Conservation (phyloP, 2,329 filamentous ascomycete genomes). For the Botrytis deweyae region DNA sequence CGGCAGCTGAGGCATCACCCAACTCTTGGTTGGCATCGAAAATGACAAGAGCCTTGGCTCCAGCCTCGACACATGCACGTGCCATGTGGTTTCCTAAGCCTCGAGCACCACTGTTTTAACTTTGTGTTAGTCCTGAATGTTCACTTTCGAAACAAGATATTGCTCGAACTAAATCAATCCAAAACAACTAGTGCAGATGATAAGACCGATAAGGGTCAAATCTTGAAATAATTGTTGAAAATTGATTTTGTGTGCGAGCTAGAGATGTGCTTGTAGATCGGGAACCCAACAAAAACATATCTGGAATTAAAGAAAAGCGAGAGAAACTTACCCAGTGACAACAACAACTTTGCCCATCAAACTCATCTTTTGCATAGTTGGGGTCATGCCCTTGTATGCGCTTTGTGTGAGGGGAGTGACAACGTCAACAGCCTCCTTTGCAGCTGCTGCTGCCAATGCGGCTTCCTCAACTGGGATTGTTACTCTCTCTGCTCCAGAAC, state of each 20-base stretch:
- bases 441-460: conserved; percentile 10
- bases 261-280: not conserved
- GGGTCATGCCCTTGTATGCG: conserved; percentile 57
- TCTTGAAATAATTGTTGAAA: not conserved
- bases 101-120: conserved; percentile 60
- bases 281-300: not conserved
- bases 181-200: not conserved
- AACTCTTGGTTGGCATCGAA: conserved; percentile 76
- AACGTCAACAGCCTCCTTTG: conserved; percentile 23
- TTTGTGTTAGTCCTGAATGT: not conserved
- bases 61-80: conserved; percentile 72
- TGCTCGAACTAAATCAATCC: not conserved
- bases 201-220: conserved; percentile 5
- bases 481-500: conserved; percentile 26
- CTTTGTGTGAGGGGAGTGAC: conserved; percentile 51
- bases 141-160: not conserved
- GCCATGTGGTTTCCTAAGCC: conserved; percentile 80
- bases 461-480: conserved; percentile 35
- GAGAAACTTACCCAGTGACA: conserved; percentile 61
- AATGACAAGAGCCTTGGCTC: conserved; percentile 70
- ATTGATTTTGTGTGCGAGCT: not conserved
- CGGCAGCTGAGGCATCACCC: conserved; percentile 66
- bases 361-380: conserved; percentile 67
- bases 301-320: not conserved
- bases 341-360: conserved; percentile 70